Evolutionary conservation across 1,139 yeast species (phyloP), one percentile per base, ranked within the genome.

Genomic region (Kazachstania sp.): DNA sequence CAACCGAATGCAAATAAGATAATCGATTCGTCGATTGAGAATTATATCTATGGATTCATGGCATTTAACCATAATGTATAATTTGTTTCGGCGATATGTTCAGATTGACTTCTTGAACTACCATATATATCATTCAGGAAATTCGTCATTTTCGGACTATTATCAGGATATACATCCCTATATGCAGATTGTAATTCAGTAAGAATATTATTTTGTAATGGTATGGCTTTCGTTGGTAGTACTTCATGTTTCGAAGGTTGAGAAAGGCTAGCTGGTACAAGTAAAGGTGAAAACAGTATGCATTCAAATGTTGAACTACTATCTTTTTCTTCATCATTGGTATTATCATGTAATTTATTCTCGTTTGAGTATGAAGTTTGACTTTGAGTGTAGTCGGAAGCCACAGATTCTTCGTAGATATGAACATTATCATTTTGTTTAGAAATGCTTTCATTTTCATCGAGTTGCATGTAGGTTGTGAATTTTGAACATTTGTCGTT

Each of bases 401-500:
- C 28, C 8, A 23, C 28, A 2, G 28, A 23, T 23, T 23, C 28
- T 23, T 23, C 28, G 8, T 7, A 23, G 4, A 23, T 4, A 4
- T 23, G 28, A 23, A 23, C 28, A 7, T 2, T 23, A 23, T 23
- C 28, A 4, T 23, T 23, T 23, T 2, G 28, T 3, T 23, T 23
- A 7, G 28, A 23, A 23, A 23, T 3, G 8, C 28, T 23, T 7
- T 23, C 28, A 4, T 9, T 23, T 7, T 3, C 8, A 7, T 23
- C 28, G 8, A 23, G 8, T 23, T 23, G 28, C 8, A 9, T 23
- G 8, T 23, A 23, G 2, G 28, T 23, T 23, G 13, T 28, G 2
- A 28, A n/a, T 30, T 43, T 37, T 23, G 37, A 18, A 11, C 30
- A 38, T 38, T 45, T 23, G 60, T 81, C 86, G 44, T 64, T 59